Conservation (phyloP, 1,284 basidiomycete genomes). For the Kwoniella shivajii region DNA sequence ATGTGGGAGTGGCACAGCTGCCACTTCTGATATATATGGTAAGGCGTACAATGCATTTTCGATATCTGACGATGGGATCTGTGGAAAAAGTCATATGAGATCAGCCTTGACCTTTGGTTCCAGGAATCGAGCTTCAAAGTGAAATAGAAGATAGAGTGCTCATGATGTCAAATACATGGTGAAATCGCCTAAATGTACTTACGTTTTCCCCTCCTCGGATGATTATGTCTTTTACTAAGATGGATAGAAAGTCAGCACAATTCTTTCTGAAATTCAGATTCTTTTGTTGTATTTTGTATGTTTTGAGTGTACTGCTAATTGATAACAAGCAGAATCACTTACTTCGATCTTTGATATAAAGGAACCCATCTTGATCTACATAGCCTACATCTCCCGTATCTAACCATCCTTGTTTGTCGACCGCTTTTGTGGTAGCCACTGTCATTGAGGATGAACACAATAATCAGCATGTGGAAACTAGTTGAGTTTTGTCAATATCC, state of each 20-base stretch:
- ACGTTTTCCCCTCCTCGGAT: slow-evolving; percentile 52
- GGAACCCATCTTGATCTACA: slow-evolving; percentile 42
- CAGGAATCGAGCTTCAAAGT: too few relatives aligned
- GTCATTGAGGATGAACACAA: too few relatives aligned
- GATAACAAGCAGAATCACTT: slow-evolving; percentile 7
- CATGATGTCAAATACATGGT: too few relatives aligned
- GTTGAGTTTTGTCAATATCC: not conserved
- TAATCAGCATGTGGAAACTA: not conserved
- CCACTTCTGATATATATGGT: slow-evolving; percentile 37
- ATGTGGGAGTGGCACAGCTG: slow-evolving; percentile 42
- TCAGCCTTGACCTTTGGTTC: too few relatives aligned
- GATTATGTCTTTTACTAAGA: slow-evolving; percentile 47
- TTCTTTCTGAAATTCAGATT: too few relatives aligned
- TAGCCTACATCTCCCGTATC: slow-evolving; percentile 47
- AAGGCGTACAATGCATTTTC: slow-evolving; percentile 47
- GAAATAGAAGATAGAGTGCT: not conserved
- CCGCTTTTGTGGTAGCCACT: slow-evolving; percentile 36
- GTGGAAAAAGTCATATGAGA: not conserved
- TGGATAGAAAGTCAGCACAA: not conserved
- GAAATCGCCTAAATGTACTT: slow-evolving; percentile 10
- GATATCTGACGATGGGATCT: slow-evolving; percentile 44
- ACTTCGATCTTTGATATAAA: slow-evolving; percentile 46
- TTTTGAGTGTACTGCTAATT: not conserved
- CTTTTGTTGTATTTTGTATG: not conserved
- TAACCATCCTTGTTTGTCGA: slow-evolving; percentile 48